A percentile compares a stretch with the other conserved stretches of the same genome.
These are phyloP conservation scores for Mortierella sp. DNA, from an alignment of 371 early-diverging fungal genomes.

Conservation along the genomic window DNA sequence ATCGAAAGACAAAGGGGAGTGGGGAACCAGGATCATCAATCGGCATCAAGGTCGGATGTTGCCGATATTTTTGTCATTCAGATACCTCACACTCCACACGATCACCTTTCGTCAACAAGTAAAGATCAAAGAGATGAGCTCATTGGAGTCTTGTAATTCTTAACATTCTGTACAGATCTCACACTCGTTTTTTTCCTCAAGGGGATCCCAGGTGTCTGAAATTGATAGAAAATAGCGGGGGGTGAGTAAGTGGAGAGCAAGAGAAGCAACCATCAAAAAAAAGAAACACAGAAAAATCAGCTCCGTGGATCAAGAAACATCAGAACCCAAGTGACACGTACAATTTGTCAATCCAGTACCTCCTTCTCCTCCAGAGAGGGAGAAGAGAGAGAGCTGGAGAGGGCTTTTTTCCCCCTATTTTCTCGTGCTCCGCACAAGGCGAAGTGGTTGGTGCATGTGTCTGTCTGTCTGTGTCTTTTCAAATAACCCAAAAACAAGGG, in stretches of 20 bases:
- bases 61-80: not conserved
- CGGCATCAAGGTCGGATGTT: not conserved
- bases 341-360: not conserved
- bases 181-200: too few species aligned
- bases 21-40: not conserved
- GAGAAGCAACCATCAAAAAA: not conserved
- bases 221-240: too few species aligned
- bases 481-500: too few species aligned
- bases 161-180: too few species aligned
- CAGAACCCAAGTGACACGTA: not conserved
- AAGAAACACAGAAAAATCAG: not conserved
- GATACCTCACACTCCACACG: not conserved
- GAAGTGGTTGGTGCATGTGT: conserved; percentile 12
- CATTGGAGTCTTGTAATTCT: too few species aligned
- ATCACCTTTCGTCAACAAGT: not conserved
- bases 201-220: too few species aligned
- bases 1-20: not conserved
- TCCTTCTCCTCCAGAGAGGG: not conserved
- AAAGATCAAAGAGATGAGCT: not conserved
- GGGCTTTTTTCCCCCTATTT: too few species aligned
- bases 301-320: not conserved
- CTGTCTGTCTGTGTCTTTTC: not conserved
- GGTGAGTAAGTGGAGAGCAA: too few species aligned
- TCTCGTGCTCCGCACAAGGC: not conserved
- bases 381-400: too few species aligned